Percentiles rank a stretch among this genome's conserved stretches.
Conservation (phyloP, 495 filamentous ascomycete species). For the Aspergillus conjunctus region DNA sequence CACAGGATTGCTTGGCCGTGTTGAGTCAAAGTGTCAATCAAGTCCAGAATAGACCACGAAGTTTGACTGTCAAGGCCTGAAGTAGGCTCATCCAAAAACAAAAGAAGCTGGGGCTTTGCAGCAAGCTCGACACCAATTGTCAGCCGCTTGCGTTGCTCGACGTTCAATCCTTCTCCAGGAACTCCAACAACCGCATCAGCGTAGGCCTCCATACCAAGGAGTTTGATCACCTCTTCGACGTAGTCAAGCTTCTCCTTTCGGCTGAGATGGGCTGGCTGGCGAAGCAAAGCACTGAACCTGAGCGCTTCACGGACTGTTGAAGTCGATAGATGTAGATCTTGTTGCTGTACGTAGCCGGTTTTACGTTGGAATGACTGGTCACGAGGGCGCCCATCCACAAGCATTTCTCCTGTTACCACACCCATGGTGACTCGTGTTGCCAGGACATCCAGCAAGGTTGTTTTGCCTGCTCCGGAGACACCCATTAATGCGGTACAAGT, state of each 20-base stretch:
- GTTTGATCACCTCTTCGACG: slow-evolving; percentile 51
- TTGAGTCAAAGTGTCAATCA: slow-evolving; percentile 80
- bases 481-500: slow-evolving; percentile 69
- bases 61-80: slow-evolving; percentile 81
- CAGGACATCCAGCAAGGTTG: slow-evolving; percentile 62
- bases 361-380: slow-evolving; percentile 85
- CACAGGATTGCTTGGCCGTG: slow-evolving; percentile 89
- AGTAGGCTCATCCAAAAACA: slow-evolving; percentile 92
- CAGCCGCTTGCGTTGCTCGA: slow-evolving; percentile 85
- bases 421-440: slow-evolving; percentile 55
- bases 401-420: slow-evolving; percentile 53
- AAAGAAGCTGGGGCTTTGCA: slow-evolving; percentile 79
- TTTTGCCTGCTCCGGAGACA: slow-evolving; percentile 66
- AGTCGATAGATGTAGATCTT: slow-evolving; percentile 86
- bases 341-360: slow-evolving; percentile 92
- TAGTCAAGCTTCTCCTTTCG: slow-evolving; percentile 50
- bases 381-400: slow-evolving; percentile 52
- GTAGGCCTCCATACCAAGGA: slow-evolving; percentile 50
- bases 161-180: slow-evolving; percentile 68
- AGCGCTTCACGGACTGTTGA: slow-evolving; percentile 83
- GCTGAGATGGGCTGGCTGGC: slow-evolving; percentile 61
- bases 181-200: slow-evolving; percentile 47
- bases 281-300: slow-evolving; percentile 79
- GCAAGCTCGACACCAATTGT: slow-evolving; percentile 91
- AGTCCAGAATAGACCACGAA: slow-evolving; percentile 77